Percentiles rank a stretch among this genome's conserved stretches.
Evolutionary conservation across 495 filamentous ascomycete species (phyloP).

Genomic region (Acidomyces sp.): DNA sequence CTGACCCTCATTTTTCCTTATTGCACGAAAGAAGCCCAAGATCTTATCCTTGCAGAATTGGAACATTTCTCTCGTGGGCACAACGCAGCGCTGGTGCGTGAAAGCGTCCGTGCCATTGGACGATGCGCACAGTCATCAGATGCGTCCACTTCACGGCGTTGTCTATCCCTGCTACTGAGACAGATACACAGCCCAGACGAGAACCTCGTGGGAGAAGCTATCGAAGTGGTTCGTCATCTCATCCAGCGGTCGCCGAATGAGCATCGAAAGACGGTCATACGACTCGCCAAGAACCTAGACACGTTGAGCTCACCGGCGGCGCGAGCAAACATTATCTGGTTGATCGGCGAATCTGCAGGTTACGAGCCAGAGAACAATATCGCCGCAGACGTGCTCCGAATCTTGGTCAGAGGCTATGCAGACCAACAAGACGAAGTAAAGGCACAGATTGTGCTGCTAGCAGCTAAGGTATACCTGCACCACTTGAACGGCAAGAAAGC

Average conservation of each 20-base stretch:
- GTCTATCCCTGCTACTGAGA: slow-evolving; percentile 64
- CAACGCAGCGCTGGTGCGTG: slow-evolving; percentile 65
- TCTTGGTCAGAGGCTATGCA: slow-evolving; percentile 70
- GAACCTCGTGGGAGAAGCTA: slow-evolving; percentile 72
- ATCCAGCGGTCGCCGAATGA: slow-evolving; percentile 78
- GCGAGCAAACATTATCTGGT: slow-evolving; percentile 88
- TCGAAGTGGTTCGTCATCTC: slow-evolving; percentile 87
- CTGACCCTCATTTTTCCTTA: slow-evolving; percentile 82
- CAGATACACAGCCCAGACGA: slow-evolving; percentile 78
- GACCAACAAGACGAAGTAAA: slow-evolving; percentile 77
- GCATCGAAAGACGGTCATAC: slow-evolving; percentile 68
- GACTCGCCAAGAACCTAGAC: slow-evolving; percentile 84
- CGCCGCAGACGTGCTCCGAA: slow-evolving; percentile 82
- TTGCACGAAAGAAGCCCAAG: slow-evolving; percentile 58
- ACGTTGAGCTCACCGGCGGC: slow-evolving; percentile 71
- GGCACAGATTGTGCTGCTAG: slow-evolving; percentile 79
- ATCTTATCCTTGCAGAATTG: slow-evolving; percentile 77
- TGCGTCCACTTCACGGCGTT: slow-evolving; percentile 53
- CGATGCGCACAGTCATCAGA: slow-evolving; percentile 70
- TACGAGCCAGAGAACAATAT: slow-evolving; percentile 68
- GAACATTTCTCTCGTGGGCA: slow-evolving; percentile 77
- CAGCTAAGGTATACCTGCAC: slow-evolving; percentile 88
- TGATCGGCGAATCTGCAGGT: slow-evolving; percentile 87
- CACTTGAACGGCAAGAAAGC: slow-evolving; percentile 49
- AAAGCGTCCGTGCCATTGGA: slow-evolving; percentile 83